Base-by-base conservation (phyloP, 2,329 filamentous ascomycete species). In the Neocucurbitaria cava region DNA sequence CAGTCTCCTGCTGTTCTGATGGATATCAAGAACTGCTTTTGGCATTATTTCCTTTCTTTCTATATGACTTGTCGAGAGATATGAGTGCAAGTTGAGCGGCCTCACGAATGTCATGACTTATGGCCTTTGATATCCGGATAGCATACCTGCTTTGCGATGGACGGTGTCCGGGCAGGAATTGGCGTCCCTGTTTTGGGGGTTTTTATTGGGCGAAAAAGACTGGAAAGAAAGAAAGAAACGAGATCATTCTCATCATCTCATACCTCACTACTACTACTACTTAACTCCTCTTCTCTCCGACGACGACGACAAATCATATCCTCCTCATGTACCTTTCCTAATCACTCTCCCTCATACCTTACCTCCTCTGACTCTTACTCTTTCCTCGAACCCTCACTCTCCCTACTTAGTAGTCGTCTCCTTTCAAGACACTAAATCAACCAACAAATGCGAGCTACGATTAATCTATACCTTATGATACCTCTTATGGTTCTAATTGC, bases 101-200 rank as follows among this genome's bases (percentile, higher is more conserved):
- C 65, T 76, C 65, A 77, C 71, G 74, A 76, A 65, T 62, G 68
- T 77, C 66, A 76, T 71, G 73, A 76, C 70, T 75, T 75, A 77
- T 72, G 74, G 73, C 65, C 68, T 75, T 73, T 68, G 66, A 69
- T 69, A 69, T 69, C 66, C 63, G 66, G 72, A 75, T 70, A 73
- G 70, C 66, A 65, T 64, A 62, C 69, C 55, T 69, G 65, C 65
- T 63, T n/a, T 59, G 57, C 64, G 64, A 68, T 62, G 56, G 45
- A 41, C 43, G 50, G 54, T 53, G 56, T 65, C 56, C 58, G 56
- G 54, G 64, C 63, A 66, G 62, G n/a, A n/a, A 60, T 58, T 64
- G 61, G 61, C 64, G 62, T 71, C 68, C 59, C 65, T 59, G 40
- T 54, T 51, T 54, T 44, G 52, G 53, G 57, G 47, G 51, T 56